Evolutionary conservation across 768 basidiomycete genomes (phyloP).

Genomic region (Pulveroboletus frians): DNA sequence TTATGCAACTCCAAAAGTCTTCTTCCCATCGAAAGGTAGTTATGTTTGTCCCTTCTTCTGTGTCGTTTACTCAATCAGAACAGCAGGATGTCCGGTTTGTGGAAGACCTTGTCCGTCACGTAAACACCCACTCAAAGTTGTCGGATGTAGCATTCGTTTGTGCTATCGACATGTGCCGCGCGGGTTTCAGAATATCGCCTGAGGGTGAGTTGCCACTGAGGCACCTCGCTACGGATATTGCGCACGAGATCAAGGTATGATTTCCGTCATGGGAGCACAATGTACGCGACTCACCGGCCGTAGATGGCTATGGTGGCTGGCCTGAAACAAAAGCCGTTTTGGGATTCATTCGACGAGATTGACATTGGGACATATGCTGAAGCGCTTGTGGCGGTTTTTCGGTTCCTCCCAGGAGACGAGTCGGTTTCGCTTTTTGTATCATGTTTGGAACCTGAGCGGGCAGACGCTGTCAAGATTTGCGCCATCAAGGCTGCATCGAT

Average conservation of each 20-base stretch:
- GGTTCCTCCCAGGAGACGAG: slow-evolving; percentile 63
- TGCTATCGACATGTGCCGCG: slow-evolving; percentile 72
- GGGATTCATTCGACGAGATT: slow-evolving; percentile 63
- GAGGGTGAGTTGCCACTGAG: slow-evolving; percentile 60
- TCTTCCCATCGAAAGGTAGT: slow-evolving; percentile 29
- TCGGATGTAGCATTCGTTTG: slow-evolving; percentile 67
- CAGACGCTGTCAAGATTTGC: slow-evolving; percentile 75
- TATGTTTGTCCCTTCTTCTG: background rate
- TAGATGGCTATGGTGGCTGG: slow-evolving; percentile 24
- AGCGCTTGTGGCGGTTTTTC: slow-evolving; percentile 65
- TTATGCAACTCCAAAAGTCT: slow-evolving; percentile 28
- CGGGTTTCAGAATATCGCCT: slow-evolving; percentile 49
- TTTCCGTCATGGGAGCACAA: slow-evolving; percentile 17
- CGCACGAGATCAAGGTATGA: slow-evolving; percentile 72
- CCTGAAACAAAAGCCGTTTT: slow-evolving; percentile 55
- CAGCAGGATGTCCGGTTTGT: slow-evolving; percentile 49
- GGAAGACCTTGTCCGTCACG: slow-evolving; percentile 57
- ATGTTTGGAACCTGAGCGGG: slow-evolving; percentile 71
- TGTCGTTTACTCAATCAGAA: background rate
- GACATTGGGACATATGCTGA: slow-evolving; percentile 77
- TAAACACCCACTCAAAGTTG: slow-evolving; percentile 50
- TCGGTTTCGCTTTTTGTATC: slow-evolving; percentile 53
- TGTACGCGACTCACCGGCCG: background rate
- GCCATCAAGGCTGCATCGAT: slow-evolving; percentile 71
- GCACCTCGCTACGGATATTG: slow-evolving; percentile 64